These are phyloP conservation scores for Sphenostylis stenocarpa DNA, from an alignment of 306 rosid genomes.

Conservation along the genomic window DNA sequence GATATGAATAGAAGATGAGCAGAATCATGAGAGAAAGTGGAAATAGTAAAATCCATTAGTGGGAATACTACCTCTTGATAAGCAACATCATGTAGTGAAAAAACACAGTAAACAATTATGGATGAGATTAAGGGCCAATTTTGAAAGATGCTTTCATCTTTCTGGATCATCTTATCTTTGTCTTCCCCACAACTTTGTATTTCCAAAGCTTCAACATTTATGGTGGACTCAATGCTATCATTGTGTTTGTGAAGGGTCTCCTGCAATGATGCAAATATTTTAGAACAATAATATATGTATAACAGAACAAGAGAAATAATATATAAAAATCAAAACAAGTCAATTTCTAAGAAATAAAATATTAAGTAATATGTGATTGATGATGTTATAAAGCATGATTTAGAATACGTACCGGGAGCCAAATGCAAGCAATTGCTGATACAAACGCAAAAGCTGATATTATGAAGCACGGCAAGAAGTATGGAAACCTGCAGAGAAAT, in stretches of 20 bases:
- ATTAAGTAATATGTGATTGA: neutral
- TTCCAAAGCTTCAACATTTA: slow-evolving; percentile 48
- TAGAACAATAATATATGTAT: neutral
- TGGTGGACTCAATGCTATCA: neutral
- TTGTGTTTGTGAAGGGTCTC: slow-evolving; percentile 80
- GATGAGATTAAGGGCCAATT: slow-evolving; percentile 94
- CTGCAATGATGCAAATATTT: slow-evolving; percentile 41
- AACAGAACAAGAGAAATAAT: too few relatives aligned
- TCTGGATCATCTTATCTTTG: slow-evolving; percentile 13
- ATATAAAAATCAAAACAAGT: too few relatives aligned
- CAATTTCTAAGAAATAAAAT: too few relatives aligned
- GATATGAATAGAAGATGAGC: neutral
- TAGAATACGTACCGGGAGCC: slow-evolving; percentile 47
- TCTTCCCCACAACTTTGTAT: slow-evolving; percentile 30
- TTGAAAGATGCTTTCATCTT: slow-evolving; percentile 50
- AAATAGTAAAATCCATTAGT: neutral
- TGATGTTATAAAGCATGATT: neutral
- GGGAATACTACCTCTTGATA: slow-evolving; percentile 64
- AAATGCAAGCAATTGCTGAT: slow-evolving; percentile 42
- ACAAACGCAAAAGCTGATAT: slow-evolving; percentile 39
- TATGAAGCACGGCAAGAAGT: slow-evolving; percentile 41
- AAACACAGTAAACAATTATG: slow-evolving; percentile 62
- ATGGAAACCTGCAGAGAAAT: slow-evolving; percentile 41
- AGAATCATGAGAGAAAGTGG: neutral
- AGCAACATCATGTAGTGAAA: slow-evolving; percentile 82